These are phyloP conservation scores for Aspergillus melleus DNA, from an alignment of 2,329 filamentous ascomycete species.

Conservation along the genomic window DNA sequence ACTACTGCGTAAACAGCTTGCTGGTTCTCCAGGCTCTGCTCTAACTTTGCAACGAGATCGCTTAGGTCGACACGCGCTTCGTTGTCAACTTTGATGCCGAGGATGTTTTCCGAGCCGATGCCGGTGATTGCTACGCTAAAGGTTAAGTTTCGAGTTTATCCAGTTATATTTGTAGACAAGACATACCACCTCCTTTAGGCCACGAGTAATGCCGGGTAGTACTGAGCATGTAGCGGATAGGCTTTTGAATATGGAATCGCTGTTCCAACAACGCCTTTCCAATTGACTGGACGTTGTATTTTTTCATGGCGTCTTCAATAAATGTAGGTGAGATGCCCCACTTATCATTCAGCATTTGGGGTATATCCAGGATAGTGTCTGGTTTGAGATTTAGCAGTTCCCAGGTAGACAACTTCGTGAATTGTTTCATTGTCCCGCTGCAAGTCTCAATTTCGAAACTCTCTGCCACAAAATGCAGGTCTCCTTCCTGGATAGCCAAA, in stretches of 20 bases:
- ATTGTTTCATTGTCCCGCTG: slow-evolving; percentile 33
- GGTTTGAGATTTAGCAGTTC: slow-evolving; percentile 49
- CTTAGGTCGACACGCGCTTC: slow-evolving; percentile 43
- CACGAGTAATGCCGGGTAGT: slow-evolving; percentile 51
- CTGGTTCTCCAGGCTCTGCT: slow-evolving; percentile 23
- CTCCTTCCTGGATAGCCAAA: slow-evolving; percentile 29
- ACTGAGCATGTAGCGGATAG: slow-evolving; percentile 40
- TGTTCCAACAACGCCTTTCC: slow-evolving; percentile 8
- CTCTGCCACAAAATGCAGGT: slow-evolving; percentile 30
- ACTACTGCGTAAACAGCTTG: slow-evolving; percentile 47
- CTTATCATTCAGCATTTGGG: slow-evolving; percentile 19
- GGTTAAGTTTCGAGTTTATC: not conserved
- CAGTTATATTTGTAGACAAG: no score
- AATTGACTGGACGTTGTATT: slow-evolving; percentile 13
- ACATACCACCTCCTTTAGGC: slow-evolving; percentile 48
- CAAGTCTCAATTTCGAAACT: slow-evolving; percentile 34
- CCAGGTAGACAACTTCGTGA: slow-evolving; percentile 42
- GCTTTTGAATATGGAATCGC: slow-evolving; percentile 32
- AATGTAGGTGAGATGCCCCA: slow-evolving; percentile 4
- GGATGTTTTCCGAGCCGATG: slow-evolving; percentile 44
- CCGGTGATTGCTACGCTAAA: slow-evolving; percentile 23
- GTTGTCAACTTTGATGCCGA: not conserved
- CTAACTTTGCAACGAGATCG: slow-evolving; percentile 37
- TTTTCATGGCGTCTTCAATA: slow-evolving; percentile 1
- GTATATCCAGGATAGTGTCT: slow-evolving; percentile 42